These are phyloP conservation scores for Nematocida ausubeli DNA, from an alignment of 371 early-diverging fungal species.

Conservation along the genomic window DNA sequence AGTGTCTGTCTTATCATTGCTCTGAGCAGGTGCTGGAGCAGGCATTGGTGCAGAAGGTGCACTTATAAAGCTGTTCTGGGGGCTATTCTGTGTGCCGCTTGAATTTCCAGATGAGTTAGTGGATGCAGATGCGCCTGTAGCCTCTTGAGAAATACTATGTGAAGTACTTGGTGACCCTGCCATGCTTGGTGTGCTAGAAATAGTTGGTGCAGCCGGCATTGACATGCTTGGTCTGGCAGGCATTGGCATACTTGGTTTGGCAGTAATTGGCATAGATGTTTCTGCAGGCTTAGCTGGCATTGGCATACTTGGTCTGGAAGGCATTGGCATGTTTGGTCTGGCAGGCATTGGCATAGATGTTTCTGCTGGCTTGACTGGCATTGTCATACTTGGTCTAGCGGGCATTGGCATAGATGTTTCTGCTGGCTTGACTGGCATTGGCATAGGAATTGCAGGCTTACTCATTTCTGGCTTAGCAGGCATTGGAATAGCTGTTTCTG, in stretches of 20 bases:
- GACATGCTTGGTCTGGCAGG: too few species aligned
- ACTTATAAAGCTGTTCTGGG: too few species aligned
- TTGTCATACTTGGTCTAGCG: not conserved
- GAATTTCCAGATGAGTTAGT: too few species aligned
- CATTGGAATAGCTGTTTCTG: not conserved
- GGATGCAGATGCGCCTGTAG: too few species aligned
- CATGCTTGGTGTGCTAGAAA: too few species aligned
- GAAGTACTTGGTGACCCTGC: too few species aligned
- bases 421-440: not conserved
- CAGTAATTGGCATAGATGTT: too few species aligned
- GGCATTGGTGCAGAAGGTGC: not conserved
- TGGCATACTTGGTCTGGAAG: not conserved
- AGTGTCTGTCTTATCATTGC: not conserved
- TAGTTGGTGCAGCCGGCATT: too few species aligned
- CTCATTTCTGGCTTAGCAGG: not conserved
- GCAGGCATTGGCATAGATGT: not conserved
- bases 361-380: slow-evolving; percentile 6
- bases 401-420: not conserved
- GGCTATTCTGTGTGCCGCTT: too few species aligned
- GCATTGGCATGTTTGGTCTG: not conserved
- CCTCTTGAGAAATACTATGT: too few species aligned
- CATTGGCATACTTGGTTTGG: too few species aligned
- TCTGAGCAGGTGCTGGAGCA: not conserved
- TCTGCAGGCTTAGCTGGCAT: too few species aligned
- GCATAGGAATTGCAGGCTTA: not conserved